Percentiles rank a stretch among this genome's conserved stretches.
Evolutionary conservation across 208 protist genomes (phyloP).

Genomic region (Willaertia magna): DNA sequence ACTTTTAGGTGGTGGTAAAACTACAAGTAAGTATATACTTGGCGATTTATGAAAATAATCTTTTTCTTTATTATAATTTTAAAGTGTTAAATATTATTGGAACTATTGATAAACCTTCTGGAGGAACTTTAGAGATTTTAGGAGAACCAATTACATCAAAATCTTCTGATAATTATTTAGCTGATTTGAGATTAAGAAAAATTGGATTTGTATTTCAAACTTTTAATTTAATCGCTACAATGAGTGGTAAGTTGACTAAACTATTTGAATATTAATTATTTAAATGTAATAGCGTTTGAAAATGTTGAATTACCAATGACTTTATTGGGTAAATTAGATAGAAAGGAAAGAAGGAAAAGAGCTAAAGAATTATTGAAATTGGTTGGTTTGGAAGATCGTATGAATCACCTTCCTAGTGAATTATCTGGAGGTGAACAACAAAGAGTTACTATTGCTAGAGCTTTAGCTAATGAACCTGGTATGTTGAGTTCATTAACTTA

Average conservation of each 20-base stretch:
- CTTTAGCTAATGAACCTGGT: not conserved
- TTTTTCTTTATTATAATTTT: too few relatives aligned
- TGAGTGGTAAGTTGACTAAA: too few relatives aligned
- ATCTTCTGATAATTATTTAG: constrained; percentile 55
- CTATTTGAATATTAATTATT: too few relatives aligned
- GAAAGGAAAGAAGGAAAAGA: constrained; percentile 56
- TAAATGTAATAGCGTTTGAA: too few relatives aligned
- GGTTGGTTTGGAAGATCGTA: constrained; percentile 83
- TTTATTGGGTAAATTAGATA: constrained; percentile 60
- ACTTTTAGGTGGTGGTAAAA: too few relatives aligned
- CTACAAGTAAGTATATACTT: too few relatives aligned
- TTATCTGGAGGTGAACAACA: constrained; percentile 93
- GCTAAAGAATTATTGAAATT: constrained; percentile 66
- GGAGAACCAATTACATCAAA: constrained; percentile 45
- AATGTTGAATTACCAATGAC: constrained; percentile 94
- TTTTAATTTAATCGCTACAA: constrained; percentile 90
- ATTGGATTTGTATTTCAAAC: constrained; percentile 94
- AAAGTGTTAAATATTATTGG: constrained; percentile 50
- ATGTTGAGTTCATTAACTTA: too few relatives aligned
- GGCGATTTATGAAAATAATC: too few relatives aligned
- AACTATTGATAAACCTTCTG: constrained; percentile 32
- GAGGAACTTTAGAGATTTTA: constrained; percentile 54
- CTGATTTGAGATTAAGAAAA: constrained; percentile 69
- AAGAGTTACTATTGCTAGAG: constrained; percentile 63
- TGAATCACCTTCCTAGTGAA: constrained; percentile 83